Conservation (phyloP, 139 green algal genomes). For the Chlorella ohadii region DNA sequence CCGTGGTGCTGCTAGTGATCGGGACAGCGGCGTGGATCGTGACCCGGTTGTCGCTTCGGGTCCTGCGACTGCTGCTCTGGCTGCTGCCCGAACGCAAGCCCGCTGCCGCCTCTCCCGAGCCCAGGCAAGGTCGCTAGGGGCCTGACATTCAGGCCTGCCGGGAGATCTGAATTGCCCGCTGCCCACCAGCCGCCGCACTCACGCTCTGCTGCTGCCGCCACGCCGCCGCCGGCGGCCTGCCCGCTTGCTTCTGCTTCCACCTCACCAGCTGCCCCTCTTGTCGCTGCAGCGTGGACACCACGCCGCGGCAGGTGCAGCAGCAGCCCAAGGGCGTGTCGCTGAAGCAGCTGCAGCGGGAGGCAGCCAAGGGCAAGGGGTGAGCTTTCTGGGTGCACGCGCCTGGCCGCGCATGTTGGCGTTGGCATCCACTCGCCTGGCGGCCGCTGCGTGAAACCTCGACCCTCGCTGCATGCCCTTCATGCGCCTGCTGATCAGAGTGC, state of each 20-base stretch:
- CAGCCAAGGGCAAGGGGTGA: slow-evolving; percentile 35
- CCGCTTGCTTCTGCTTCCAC: neutral
- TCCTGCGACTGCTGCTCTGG: neutral
- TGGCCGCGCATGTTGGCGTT: no score
- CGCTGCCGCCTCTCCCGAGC: neutral
- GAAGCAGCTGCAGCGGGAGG: slow-evolving; percentile 20
- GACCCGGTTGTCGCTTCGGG: neutral
- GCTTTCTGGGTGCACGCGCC: neutral
- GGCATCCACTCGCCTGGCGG: no score
- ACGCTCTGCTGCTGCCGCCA: neutral
- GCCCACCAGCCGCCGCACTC: no score
- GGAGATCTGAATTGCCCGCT: no score
- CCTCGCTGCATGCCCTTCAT: no score
- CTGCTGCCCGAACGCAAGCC: neutral
- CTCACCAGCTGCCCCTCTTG: neutral
- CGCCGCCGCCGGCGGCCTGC: neutral
- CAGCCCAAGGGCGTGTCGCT: slow-evolving; percentile 20
- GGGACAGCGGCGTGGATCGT: neutral
- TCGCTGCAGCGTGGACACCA: neutral
- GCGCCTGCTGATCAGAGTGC: neutral
- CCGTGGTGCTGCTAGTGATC: neutral
- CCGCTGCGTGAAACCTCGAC: neutral
- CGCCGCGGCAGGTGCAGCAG: neutral
- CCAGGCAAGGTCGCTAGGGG: no score
- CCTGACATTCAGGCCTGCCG: neutral